Conservation (phyloP, 2,329 filamentous ascomycete genomes). For the Colletotrichum zoysiae region DNA sequence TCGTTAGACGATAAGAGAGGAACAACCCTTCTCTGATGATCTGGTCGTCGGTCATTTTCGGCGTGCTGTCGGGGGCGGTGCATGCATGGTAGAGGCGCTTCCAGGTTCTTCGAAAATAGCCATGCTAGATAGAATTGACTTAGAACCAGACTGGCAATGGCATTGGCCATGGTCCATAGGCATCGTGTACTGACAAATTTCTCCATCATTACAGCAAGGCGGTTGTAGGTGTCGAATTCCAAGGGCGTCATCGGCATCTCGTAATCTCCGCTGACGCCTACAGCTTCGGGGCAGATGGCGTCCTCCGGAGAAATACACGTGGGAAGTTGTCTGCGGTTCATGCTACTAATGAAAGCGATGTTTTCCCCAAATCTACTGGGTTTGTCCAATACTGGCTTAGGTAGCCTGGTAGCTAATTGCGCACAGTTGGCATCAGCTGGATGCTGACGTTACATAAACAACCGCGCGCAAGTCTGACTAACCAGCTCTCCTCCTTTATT, state of each 20-base stretch:
- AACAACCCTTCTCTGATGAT: conserved; percentile 76
- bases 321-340: not conserved
- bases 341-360: no score
- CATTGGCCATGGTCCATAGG: not conserved
- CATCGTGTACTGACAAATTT: conserved; percentile 63
- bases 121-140: conserved; percentile 66
- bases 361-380: no score
- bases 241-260: conserved; percentile 72
- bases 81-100: conserved; percentile 74
- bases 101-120: conserved; percentile 82
- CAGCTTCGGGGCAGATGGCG: not conserved
- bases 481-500: not conserved
- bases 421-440: not conserved
- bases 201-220: conserved; percentile 80
- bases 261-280: not conserved
- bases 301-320: not conserved
- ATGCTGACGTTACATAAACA: not conserved
- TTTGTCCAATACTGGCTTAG: no score
- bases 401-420: no score
- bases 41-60: conserved; percentile 70
- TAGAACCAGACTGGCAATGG: not conserved
- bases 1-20: conserved; percentile 76
- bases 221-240: conserved; percentile 79
- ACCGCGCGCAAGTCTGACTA: not conserved
- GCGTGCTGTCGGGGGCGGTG: conserved; percentile 66